Conservation (phyloP, 108 stramenopile species). For the Skeletonema costatum region DNA sequence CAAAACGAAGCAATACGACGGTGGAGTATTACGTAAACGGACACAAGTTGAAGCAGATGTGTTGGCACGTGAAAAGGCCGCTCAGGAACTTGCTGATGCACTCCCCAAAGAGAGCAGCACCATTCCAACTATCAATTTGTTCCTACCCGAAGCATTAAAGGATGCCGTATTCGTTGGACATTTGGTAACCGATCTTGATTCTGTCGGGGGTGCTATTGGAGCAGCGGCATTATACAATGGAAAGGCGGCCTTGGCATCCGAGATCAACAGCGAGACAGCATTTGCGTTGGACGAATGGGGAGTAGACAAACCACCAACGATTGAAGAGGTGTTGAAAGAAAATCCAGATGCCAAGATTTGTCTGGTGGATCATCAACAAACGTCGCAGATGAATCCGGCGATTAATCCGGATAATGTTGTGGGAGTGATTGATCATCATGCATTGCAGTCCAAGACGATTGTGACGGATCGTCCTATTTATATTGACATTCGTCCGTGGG, state of each 20-base stretch:
- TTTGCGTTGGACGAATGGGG: constrained; percentile 57
- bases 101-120: constrained; percentile 35
- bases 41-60: constrained; percentile 55
- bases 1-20: constrained; percentile 17
- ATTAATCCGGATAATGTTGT: constrained; percentile 64
- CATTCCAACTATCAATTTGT: constrained; percentile 47
- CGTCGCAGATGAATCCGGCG: constrained; percentile 67
- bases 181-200: constrained; percentile 78
- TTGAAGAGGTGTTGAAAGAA: constrained; percentile 55
- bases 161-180: constrained; percentile 73
- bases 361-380: constrained; percentile 80
- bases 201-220: constrained; percentile 70
- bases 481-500: constrained; percentile 86
- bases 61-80: constrained; percentile 42
- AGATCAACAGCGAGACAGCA: constrained; percentile 63
- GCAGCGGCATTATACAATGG: constrained; percentile 75
- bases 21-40: constrained; percentile 37
- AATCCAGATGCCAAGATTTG: constrained; percentile 57
- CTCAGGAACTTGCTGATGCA: constrained; percentile 43
- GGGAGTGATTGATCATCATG: constrained; percentile 86
- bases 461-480: constrained; percentile 77
- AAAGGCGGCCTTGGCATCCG: constrained; percentile 53
- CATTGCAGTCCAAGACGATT: constrained; percentile 73
- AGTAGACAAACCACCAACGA: constrained; percentile 34
- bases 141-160: constrained; percentile 50